phyloP scores from a whole-genome alignment of 768 basidiomycete species.

The Hydnomerulius pinastri region DNA sequence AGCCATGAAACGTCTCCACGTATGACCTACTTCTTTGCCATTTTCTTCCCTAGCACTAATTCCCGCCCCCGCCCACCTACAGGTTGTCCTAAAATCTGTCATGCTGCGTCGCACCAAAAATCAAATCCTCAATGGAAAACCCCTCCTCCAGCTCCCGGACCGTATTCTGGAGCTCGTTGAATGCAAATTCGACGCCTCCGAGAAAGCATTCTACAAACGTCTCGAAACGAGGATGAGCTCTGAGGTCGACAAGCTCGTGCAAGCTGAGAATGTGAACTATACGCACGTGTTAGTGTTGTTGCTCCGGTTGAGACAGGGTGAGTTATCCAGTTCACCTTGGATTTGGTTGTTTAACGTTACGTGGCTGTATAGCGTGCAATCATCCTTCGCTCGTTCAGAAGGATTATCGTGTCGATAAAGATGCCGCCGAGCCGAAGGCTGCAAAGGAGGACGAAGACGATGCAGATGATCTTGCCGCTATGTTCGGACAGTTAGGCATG shows the following conservation, averaged over 20 bases:
- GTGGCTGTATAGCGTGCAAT: constrained; percentile 89
- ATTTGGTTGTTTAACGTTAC: neutral
- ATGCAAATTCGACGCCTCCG: constrained; percentile 76
- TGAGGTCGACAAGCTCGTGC: constrained; percentile 68
- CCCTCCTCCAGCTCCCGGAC: constrained; percentile 77
- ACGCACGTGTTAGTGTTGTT: constrained; percentile 71
- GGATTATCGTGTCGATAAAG: constrained; percentile 71
- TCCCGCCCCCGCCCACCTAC: neutral
- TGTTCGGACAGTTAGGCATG: constrained; percentile 72
- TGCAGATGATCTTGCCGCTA: constrained; percentile 73
- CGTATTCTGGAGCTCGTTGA: constrained; percentile 70
- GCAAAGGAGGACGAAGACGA: constrained; percentile 55
- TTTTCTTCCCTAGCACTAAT: neutral
- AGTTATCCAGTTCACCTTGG: constrained; percentile 16
- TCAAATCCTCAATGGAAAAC: constrained; percentile 73
- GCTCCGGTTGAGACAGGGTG: constrained; percentile 88
- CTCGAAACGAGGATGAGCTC: constrained; percentile 68
- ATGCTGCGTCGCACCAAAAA: constrained; percentile 91
- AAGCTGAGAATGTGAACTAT: constrained; percentile 56
- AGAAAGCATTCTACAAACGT: constrained; percentile 76
- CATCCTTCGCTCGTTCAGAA: constrained; percentile 83
- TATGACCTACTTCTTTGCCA: constrained; percentile 26
- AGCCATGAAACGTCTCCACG: constrained; percentile 86
- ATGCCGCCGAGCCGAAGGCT: constrained; percentile 70
- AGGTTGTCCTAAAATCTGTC: constrained; percentile 80